Base-by-base conservation (phyloP, 2,329 filamentous ascomycete species). In the Arthroderma sp. region DNA sequence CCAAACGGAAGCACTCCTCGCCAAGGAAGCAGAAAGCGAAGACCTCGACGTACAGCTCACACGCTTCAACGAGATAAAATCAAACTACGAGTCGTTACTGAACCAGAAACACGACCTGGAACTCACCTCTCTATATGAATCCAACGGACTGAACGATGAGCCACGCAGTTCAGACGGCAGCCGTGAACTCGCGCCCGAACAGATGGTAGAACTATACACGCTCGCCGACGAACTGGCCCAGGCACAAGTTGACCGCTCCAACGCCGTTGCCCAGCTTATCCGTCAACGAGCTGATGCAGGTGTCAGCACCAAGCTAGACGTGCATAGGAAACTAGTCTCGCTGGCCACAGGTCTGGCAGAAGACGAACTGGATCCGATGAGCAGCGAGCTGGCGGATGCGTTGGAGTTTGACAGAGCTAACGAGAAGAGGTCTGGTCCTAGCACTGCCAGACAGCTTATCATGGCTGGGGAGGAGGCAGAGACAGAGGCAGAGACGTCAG, bases 291-390 rank as follows among this genome's bases (percentile, higher is more conserved):
- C 70, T 5, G 73, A 76, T 61, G 73, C 74, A 1, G 74, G 74
- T 13, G 72, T 74, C 19, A 72, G 72, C 61, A 74, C 73, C 47
- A 74, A 73, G 56, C 70, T 76, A 19, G 73, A 75, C 55, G 73
- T 75, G 60, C 73, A 76, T 61, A 70, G 74, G 47, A 76, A 72
- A 60, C 67, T 77, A 4, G 74, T 77, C 15, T 68, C 73, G 53
- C 68, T 77, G 51, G 74, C 74, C 11, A 77, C 74, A 0, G 73
- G 74, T 0, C 64, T 77, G 19, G 73, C 72, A 58, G 74, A 76
- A 61, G 73, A 76, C 54, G 73, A 76, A 19, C 65, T 77, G 8
- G 74, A 77, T 58, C 72, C 69, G 2, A 76, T 77, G 73, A 70
- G 73, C 6, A 71, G 68, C 31, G 74, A 77, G 60, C 61, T 77